Base-by-base conservation (phyloP, 164 flowering plant species). In the Echeveria elegans region DNA sequence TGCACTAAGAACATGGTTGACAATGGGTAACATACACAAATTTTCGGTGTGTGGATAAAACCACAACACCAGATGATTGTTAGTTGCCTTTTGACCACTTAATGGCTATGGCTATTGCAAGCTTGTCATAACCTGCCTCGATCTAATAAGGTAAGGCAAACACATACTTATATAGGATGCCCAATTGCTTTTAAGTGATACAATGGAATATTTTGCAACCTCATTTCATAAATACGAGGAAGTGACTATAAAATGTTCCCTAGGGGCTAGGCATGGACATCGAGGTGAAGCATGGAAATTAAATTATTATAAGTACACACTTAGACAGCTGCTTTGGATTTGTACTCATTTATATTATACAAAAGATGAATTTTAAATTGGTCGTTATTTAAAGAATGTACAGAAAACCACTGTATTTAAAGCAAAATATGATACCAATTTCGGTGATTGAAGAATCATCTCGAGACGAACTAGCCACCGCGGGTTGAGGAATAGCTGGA, bases 401-500 rank as follows among this genome's bases (percentile, higher is more conserved):
- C n/a, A 15, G n/a, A 15, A 62, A 6, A 19, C 14, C 37, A 16
- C 24, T 48, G 23, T 48, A 32, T 40, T 32, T 63, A 34, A 63
- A 21, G 2, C 6, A 63, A 12, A 21, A 10, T 10, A 5, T n/a
- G 6, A 40, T 34, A 86, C 90, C 85, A 60, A 47, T 74, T 74
- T 83, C 83, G 52, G 69, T 59, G 47, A 63, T 73, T 16, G 78
- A 69, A 56, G 70, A 69, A 63, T 66, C 83, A 71, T 81, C 72
- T 38, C 77, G 67, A 24, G 78, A 71, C 59, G 74, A 71, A 32
- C 68, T 70, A 74, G 66, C 79, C 34, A 66, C 68, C 30, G 70
- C 70, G 64, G 81, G 70, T 38, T 82, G 83, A 70, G 84, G 83
- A 26, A 84, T 81, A 70, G 75, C 77, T 43, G 87, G 74, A 65